These are phyloP conservation scores for Penicillium sp. DNA, from an alignment of 2,329 filamentous ascomycete genomes.

Conservation along the genomic window DNA sequence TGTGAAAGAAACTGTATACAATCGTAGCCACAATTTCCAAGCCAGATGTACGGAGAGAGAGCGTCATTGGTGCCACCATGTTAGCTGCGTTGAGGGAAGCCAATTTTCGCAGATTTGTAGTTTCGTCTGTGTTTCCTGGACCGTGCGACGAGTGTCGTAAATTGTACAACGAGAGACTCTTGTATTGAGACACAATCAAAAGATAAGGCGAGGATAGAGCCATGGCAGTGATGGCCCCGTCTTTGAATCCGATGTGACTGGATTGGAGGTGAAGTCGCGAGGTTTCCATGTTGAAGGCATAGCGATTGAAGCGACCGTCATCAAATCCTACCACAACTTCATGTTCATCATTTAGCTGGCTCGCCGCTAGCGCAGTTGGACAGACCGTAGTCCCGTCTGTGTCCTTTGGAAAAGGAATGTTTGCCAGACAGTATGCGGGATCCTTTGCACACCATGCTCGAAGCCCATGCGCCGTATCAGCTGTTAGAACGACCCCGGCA, in stretches of 20 bases:
- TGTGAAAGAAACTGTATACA: constrained; percentile 79
- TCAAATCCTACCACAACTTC: constrained; percentile 71
- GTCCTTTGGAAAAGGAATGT: constrained; percentile 35
- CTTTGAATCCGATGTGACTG: constrained; percentile 63
- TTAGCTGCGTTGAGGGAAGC: constrained; percentile 81
- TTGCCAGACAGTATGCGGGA: constrained; percentile 63
- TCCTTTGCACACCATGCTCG: constrained; percentile 75
- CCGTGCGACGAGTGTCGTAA: constrained; percentile 46
- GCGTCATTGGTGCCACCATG: constrained; percentile 73
- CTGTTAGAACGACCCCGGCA: constrained; percentile 77
- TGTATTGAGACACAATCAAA: constrained; percentile 74
- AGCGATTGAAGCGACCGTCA: constrained; percentile 73
- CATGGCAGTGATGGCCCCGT: constrained; percentile 69
- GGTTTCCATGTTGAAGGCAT: constrained; percentile 58
- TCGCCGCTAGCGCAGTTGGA: constrained; percentile 58
- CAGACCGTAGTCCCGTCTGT: constrained; percentile 64
- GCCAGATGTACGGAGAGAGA: constrained; percentile 75
- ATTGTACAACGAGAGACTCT: constrained; percentile 75
- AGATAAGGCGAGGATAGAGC: constrained; percentile 76
- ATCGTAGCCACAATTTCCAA: constrained; percentile 75
- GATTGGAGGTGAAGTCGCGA: constrained; percentile 57
- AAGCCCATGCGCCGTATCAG: constrained; percentile 69
- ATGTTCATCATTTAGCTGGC: constrained; percentile 50
- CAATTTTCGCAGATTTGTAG: constrained; percentile 58
- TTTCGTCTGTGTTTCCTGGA: constrained; percentile 10